Evolutionary conservation across 306 rosid genomes (phyloP), one percentile per base, ranked within the genome.

Genomic region (Dryas drummondii): DNA sequence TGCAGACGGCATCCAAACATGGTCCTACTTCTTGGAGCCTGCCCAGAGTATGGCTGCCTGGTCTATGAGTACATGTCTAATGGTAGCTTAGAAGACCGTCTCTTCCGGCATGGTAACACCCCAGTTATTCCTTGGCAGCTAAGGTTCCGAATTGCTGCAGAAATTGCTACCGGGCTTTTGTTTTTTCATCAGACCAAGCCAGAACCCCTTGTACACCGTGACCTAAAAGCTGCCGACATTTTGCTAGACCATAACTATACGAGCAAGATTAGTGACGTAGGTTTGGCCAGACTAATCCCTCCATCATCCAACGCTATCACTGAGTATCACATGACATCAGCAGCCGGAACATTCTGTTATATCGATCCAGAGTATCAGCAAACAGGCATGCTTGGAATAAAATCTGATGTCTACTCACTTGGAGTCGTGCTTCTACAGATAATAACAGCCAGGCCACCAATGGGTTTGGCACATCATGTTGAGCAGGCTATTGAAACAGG

Each of bases 1-100:
- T 67, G 85, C 91, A 89, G 89, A 66, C 68, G 96, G 51, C 98
- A 93, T 84, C 98, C 96, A 45, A 87, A 93, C 87, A 87, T 91
- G 94, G 94, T 93, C 80, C 92, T 91, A 17, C 98, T 93, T 27
- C 85, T 93, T 4, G 97, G 97, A 84, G 98, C 97, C 2, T 93
- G 97, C 68, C 92, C 97, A 0, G 96, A 93, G 69, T 82, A 50
- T 32, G 96, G 97, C 8, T 93, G 98, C 78, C 82, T 91, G 53
- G 97, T 91, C 37, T 93, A 93, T 49, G 98, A 93, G 76, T 83
- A 84, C 85, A 89, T 93, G 98, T 89, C 86, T 14, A 85, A 85
- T 11, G 97, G 98, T 52, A 93, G 98, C 88, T 84, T 93, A 82
- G 98, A 93, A 6, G 96, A 93, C 67, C 74, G 97, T 49, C 96